Evolutionary conservation across 2,329 filamentous ascomycete species (phyloP), one percentile per base, ranked within the genome.

Genomic region (Escovopsis sp.): DNA sequence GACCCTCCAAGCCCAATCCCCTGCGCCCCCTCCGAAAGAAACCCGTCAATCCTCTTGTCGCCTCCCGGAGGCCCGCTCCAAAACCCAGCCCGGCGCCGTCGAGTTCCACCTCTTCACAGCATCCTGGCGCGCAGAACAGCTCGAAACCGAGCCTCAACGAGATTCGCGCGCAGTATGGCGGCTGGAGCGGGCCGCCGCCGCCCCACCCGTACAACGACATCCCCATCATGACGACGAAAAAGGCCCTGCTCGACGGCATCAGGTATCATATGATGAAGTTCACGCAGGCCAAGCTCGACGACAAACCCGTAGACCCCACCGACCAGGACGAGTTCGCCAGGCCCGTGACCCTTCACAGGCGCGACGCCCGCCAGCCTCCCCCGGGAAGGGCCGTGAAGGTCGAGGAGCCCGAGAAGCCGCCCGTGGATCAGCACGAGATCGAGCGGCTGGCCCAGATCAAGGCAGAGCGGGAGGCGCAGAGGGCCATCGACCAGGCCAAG

Each of bases 201-300:
- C 54, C 57, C 1, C 64, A 60, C 26, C 60, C 64, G 19, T 79
- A 79, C 53, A 63, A 52, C 12, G 69, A 73, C 35, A 70, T 70
- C 51, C 85, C 85, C 12, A 70, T 96, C 15, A 76, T 86, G 49
- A 85, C 87, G 6, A 93, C 85, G 6, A 94, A 93, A 62, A 79
- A 80, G 54, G 77, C 80, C 9, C 62, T 94, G 40, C 72, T 85
- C 43, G 82, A 91, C 51, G 84, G 82, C 6, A 66, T 94, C 45
- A 82, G 89, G 39, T 80, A 87, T 55, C 91, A 98, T 57, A 75
- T 94, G 48, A 88, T 94, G 69, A 81, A 85, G 51, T 79, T 98
- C 51, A 58, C 64, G 44, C 72, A 82, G 48, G 67, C 72, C 41
- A 78, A 77, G 53, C 54, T 62, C 9, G 59, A 58, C 18, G 67